These are phyloP conservation scores for Globisporangium spiculum DNA, from an alignment of 352 stramenopile species.

Conservation along the genomic window DNA sequence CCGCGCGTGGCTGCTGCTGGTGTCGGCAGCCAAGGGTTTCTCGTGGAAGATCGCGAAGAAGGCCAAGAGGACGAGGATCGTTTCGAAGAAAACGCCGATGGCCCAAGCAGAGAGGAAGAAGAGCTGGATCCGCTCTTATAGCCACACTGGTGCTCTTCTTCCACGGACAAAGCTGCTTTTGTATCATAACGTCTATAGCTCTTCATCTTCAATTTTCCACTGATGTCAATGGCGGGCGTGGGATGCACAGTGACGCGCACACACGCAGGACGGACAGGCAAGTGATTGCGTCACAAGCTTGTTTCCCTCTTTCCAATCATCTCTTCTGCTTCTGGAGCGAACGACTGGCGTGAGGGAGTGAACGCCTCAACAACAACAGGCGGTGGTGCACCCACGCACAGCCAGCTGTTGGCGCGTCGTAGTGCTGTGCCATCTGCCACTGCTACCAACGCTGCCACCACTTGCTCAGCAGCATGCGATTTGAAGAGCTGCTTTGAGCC, in stretches of 20 bases:
- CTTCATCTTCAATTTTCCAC: not conserved
- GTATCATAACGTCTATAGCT: not conserved
- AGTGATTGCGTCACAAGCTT: not conserved
- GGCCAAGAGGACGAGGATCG: not conserved
- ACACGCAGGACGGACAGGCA: not conserved
- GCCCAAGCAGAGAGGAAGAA: not conserved
- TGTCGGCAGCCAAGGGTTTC: not conserved
- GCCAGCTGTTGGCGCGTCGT: not conserved
- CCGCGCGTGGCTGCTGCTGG: not conserved
- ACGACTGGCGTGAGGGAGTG: not conserved
- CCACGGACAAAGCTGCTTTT: not conserved
- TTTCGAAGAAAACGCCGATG: not conserved
- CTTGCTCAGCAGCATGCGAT: not conserved
- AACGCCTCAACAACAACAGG: not conserved
- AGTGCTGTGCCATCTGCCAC: not conserved
- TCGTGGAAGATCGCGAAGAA: not conserved
- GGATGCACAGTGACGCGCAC: not conserved
- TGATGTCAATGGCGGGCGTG: not conserved
- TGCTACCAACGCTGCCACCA: not conserved
- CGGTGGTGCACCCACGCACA: not conserved
- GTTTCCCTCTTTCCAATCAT: not conserved
- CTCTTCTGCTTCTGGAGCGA: not conserved
- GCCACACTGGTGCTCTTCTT: not conserved
- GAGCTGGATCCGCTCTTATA: slow-evolving; percentile 5
- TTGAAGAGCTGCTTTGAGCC: not conserved